phyloP scores from a whole-genome alignment of 805 yeast genomes.

The Candida lessepsii region DNA sequence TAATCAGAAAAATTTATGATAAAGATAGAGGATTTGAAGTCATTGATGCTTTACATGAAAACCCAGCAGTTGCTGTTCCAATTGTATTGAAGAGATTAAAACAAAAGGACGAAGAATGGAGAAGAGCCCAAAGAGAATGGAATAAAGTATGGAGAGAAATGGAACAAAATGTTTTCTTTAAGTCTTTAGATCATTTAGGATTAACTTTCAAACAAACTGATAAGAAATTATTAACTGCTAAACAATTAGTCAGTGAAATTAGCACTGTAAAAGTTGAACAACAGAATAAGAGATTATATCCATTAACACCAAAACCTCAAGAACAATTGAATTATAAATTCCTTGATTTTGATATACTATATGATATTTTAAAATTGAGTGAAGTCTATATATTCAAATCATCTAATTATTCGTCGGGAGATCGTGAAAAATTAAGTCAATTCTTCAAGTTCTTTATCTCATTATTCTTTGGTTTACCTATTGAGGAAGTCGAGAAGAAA shows the following conservation, averaged over 20 bases:
- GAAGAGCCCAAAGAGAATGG: slow-evolving; percentile 97
- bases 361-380: slow-evolving; percentile 70
- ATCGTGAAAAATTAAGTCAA: slow-evolving; percentile 71
- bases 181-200: slow-evolving; percentile 93
- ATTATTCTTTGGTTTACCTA: slow-evolving; percentile 64
- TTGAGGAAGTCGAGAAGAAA: slow-evolving; percentile 46
- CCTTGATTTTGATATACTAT: slow-evolving; percentile 63
- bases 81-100: slow-evolving; percentile 87
- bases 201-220: slow-evolving; percentile 96
- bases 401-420: slow-evolving; percentile 74
- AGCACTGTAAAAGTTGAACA: slow-evolving; percentile 92
- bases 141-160: slow-evolving; percentile 98
- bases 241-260: slow-evolving; percentile 86
- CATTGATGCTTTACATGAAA: slow-evolving; percentile 90
- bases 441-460: slow-evolving; percentile 70
- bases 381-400: slow-evolving; percentile 64
- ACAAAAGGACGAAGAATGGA: slow-evolving; percentile 99
- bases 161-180: slow-evolving; percentile 91
- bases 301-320: slow-evolving; percentile 84
- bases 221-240: slow-evolving; percentile 84
- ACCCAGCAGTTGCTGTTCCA: slow-evolving; percentile 94
- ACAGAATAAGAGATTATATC: slow-evolving; percentile 79
- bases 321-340: slow-evolving; percentile 64
- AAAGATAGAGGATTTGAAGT: slow-evolving; percentile 95
- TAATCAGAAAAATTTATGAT: slow-evolving; percentile 87